These are phyloP conservation scores for Globisporangium paroecandrum DNA, from an alignment of 352 stramenopile genomes.

Conservation along the genomic window DNA sequence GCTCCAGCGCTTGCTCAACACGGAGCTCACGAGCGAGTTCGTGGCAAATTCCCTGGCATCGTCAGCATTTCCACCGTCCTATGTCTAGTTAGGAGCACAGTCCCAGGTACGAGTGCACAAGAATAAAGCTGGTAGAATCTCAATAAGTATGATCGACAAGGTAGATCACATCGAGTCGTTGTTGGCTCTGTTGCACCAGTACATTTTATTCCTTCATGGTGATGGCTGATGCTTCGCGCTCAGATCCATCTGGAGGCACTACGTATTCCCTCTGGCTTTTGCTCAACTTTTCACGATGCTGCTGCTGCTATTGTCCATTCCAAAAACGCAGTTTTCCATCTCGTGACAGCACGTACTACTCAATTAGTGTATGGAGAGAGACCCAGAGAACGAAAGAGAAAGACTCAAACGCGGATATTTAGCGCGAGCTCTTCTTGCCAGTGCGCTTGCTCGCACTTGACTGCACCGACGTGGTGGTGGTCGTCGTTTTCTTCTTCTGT, in stretches of 20 bases:
- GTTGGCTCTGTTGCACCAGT: not conserved
- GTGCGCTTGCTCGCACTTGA: constrained; percentile 13
- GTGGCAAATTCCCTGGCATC: not conserved
- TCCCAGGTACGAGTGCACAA: not conserved
- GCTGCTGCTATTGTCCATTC: constrained; percentile 10
- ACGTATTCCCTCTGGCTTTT: not conserved
- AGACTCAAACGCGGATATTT: not conserved
- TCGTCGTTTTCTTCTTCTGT: constrained; percentile 8
- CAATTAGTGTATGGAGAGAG: not conserved
- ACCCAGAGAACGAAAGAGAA: not conserved
- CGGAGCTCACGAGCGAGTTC: not conserved
- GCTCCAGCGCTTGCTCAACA: not conserved
- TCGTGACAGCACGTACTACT: not conserved
- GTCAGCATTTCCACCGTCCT: not conserved
- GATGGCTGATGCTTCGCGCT: not conserved
- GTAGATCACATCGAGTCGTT: not conserved
- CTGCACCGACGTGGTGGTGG: not conserved
- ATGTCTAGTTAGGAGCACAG: not conserved
- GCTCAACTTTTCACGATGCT: not conserved
- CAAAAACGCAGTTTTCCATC: constrained; percentile 1
- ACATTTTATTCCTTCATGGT: not conserved
- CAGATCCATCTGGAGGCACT: not conserved
- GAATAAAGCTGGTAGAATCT: not conserved
- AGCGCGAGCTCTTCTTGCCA: constrained; percentile 16
- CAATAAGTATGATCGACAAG: not conserved